These are phyloP conservation scores for Pythium monospermum DNA, from an alignment of 352 stramenopile species.

Conservation along the genomic window DNA sequence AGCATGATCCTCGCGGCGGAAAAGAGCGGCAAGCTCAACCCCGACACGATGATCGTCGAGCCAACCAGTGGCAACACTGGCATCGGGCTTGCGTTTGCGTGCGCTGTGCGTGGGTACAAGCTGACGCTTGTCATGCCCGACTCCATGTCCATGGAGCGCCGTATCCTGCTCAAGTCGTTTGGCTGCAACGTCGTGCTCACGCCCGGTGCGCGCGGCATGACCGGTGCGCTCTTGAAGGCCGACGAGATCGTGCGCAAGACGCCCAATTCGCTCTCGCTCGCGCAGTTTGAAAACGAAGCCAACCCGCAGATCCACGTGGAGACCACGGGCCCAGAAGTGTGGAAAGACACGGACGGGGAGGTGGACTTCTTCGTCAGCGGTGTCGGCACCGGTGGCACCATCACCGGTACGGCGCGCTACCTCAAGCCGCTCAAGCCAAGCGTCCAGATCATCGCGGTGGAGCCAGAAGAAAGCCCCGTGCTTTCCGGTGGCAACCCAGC, in stretches of 20 bases:
- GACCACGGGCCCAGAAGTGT: conserved; percentile 86
- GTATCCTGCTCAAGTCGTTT: conserved; percentile 93
- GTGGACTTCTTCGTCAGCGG: conserved; percentile 88
- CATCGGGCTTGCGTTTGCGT: conserved; percentile 92
- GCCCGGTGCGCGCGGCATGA: conserved; percentile 81
- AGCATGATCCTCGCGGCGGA: conserved; percentile 84
- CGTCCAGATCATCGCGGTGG: conserved; percentile 79
- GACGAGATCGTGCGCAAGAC: conserved; percentile 74
- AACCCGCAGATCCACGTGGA: conserved; percentile 91
- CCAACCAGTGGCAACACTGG: conserved; percentile 94
- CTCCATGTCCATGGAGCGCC: conserved; percentile 94
- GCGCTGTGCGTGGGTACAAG: conserved; percentile 87
- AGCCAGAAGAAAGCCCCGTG: conserved; percentile 80
- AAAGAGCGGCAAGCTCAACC: conserved; percentile 54
- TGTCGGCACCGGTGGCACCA: conserved; percentile 83
- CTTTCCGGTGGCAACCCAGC: conserved; percentile 75
- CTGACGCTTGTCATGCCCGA: conserved; percentile 95
- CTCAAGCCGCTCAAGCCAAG: conserved; percentile 85
- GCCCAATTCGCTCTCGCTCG: conserved; percentile 78
- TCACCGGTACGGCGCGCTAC: conserved; percentile 81
- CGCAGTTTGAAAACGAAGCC: conserved; percentile 96
- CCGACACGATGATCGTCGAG: conserved; percentile 89
- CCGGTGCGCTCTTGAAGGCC: conserved; percentile 68
- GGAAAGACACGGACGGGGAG: conserved; percentile 81
- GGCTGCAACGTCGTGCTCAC: conserved; percentile 91